Base-by-base conservation (phyloP, 1,284 basidiomycete genomes). In the Ceratobasidium sp. region DNA sequence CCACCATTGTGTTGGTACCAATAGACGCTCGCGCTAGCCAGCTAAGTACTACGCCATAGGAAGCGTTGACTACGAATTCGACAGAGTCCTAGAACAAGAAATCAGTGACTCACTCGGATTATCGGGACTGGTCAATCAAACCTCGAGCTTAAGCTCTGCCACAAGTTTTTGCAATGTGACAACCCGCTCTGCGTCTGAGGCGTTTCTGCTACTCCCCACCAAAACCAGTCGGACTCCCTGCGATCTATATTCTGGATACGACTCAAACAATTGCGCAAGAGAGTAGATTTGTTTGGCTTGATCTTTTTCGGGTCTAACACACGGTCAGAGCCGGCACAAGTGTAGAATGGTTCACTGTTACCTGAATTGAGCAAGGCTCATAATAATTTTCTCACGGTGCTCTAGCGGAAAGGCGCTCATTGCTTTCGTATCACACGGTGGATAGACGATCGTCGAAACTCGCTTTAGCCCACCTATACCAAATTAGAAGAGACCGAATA, bases 1-100 rank as follows among this genome's bases (percentile, higher is more conserved):
- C 96, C 0, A 96, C 88, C 97, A 99, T 99, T 3, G 97, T 98
- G 78, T 93, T 97, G 28, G 98, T 79, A 0, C 97, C 97, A 3
- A 98, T 85, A 73, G 90, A 92, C 0, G 95, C 90, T 16, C 82
- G 81, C 0, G 88, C 86, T 0, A 99, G 84, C 82, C 89, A 88
- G 1, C 80, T 75, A 0, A 96, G 84, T 74, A 98, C 86, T 9
- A 85, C 85, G 0, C 87, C 76, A 76, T 92, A 98, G 0, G 91
- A 82, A 0, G 93, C 94, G 76, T 98, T 98, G 57, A 97, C 86
- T 4, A 92, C 81, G 76, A 98, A 94, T 53, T 89, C 84, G 21
- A 95, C 89, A 72, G 89, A 84, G 12, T 85, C 81, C 91, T 95
- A 76, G 28, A 41, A 28, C 36, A 39, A 30, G 34, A 32, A 28